Evolutionary conservation across 2,329 filamentous ascomycete species (phyloP).

Genomic region (Botrytis porri): DNA sequence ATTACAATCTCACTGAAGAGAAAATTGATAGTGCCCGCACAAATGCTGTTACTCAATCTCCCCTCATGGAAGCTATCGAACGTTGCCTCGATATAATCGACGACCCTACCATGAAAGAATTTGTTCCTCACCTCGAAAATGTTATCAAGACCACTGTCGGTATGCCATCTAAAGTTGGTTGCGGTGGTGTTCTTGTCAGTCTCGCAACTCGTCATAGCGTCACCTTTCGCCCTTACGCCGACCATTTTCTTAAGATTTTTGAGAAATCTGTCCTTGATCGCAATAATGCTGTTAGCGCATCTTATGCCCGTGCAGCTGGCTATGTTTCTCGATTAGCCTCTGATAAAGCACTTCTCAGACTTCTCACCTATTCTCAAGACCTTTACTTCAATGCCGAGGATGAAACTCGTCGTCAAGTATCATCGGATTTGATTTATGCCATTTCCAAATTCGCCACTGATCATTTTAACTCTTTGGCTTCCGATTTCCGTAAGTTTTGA

Average conservation of each 20-base stretch:
- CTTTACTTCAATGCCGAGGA: slow-evolving; percentile 83
- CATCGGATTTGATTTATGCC: slow-evolving; percentile 79
- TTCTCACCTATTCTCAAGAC: slow-evolving; percentile 55
- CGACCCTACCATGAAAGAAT: slow-evolving; percentile 68
- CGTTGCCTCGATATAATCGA: slow-evolving; percentile 83
- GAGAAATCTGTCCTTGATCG: slow-evolving; percentile 82
- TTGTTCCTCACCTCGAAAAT: slow-evolving; percentile 70
- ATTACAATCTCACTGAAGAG: slow-evolving; percentile 80
- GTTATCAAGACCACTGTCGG: slow-evolving; percentile 85
- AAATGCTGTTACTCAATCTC: slow-evolving; percentile 76
- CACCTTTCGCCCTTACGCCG: slow-evolving; percentile 71
- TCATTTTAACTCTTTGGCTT: slow-evolving; percentile 74
- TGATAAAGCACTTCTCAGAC: slow-evolving; percentile 49
- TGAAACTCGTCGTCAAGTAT: slow-evolving; percentile 67
- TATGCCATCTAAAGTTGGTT: slow-evolving; percentile 91
- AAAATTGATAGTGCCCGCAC: slow-evolving; percentile 87
- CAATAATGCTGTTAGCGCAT: slow-evolving; percentile 89
- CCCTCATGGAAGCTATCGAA: slow-evolving; percentile 89
- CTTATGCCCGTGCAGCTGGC: slow-evolving; percentile 81
- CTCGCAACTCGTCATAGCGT: slow-evolving; percentile 76
- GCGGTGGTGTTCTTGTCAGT: slow-evolving; percentile 78
- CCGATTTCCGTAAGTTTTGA: slow-evolving; percentile 48
- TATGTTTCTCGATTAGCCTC: slow-evolving; percentile 69
- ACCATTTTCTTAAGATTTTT: slow-evolving; percentile 72
- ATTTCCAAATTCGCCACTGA: slow-evolving; percentile 86